Evolutionary conservation across 2,329 filamentous ascomycete genomes (phyloP).

Genomic region (Stachybotrys chlorohalonatus): DNA sequence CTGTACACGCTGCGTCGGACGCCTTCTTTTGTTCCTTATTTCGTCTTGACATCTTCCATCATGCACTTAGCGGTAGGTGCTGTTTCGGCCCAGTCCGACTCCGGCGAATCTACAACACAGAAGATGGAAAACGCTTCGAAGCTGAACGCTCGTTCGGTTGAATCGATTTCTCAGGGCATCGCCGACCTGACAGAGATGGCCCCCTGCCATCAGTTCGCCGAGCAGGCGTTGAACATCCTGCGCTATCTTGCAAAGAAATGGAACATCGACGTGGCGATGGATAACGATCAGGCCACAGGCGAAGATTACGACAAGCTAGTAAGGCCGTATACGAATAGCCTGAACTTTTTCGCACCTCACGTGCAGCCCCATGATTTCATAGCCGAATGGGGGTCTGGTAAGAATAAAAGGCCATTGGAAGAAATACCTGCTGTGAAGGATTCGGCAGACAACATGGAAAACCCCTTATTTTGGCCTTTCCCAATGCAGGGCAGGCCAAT

Average conservation of each 20-base stretch:
- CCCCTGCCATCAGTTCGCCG: conserved; percentile 50
- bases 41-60: conserved; percentile 51
- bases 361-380: conserved; percentile 38
- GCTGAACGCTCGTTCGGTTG: conserved; percentile 29
- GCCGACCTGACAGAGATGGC: conserved; percentile 52
- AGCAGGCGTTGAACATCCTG: conserved; percentile 51
- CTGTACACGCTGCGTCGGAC: conserved; percentile 50
- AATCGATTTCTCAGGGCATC: conserved; percentile 44
- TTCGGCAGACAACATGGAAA: conserved; percentile 20
- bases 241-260: conserved; percentile 49
- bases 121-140: conserved; percentile 23
- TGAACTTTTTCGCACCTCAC: conserved; percentile 49
- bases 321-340: conserved; percentile 39
- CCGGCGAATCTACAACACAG: conserved; percentile 6
- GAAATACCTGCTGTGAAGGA: background rate
- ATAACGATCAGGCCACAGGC: conserved; percentile 14
- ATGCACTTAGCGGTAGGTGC: conserved; percentile 50
- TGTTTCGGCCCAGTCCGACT: conserved; percentile 13
- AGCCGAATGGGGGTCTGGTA: conserved; percentile 31
- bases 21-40: conserved; percentile 53
- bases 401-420: conserved; percentile 2
- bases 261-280: conserved; percentile 44
- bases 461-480: conserved; percentile 52
- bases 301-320: conserved; percentile 31
- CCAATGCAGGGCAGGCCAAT: conserved; percentile 51